Conservation (phyloP, 495 filamentous ascomycete genomes). For the Penicillium tannophilum region DNA sequence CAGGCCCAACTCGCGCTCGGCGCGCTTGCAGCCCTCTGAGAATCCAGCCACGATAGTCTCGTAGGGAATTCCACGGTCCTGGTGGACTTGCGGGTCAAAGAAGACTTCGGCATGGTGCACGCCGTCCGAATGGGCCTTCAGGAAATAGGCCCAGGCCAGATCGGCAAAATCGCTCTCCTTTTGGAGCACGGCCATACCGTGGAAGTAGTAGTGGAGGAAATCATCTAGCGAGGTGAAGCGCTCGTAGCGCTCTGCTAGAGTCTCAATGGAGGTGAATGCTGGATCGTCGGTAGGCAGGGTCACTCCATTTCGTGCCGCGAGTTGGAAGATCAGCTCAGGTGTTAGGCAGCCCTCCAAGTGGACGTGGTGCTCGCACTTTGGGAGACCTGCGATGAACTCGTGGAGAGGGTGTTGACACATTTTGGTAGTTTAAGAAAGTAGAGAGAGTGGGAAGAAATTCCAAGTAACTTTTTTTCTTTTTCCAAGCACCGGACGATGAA, state of each 20-base stretch:
- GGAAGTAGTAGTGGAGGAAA: conserved; percentile 79
- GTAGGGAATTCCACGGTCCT: conserved; percentile 61
- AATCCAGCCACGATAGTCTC: conserved; percentile 62
- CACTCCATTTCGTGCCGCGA: conserved; percentile 65
- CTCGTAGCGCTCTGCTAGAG: conserved; percentile 62
- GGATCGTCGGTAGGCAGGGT: conserved; percentile 52
- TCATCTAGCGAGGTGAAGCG: conserved; percentile 72
- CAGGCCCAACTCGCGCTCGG: conserved; percentile 63
- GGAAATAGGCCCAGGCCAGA: conserved; percentile 75
- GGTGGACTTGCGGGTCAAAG: conserved; percentile 79
- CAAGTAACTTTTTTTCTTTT: background rate
- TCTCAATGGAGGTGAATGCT: conserved; percentile 59
- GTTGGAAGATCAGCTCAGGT: conserved; percentile 66
- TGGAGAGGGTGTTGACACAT: conserved; percentile 51
- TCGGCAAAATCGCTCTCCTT: conserved; percentile 66
- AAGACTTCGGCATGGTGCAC: conserved; percentile 78
- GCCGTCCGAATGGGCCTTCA: conserved; percentile 61
- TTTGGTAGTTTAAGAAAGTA: background rate
- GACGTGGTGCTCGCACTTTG: conserved; percentile 81
- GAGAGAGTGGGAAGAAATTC: background rate
- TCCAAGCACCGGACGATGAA: background rate
- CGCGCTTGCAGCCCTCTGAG: conserved; percentile 57
- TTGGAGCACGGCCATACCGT: conserved; percentile 68
- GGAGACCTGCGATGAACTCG: conserved; percentile 63
- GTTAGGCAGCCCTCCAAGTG: conserved; percentile 74